These are phyloP conservation scores for Pyrrhoderma lamaoense DNA, from an alignment of 1,284 basidiomycete species.

Conservation along the genomic window DNA sequence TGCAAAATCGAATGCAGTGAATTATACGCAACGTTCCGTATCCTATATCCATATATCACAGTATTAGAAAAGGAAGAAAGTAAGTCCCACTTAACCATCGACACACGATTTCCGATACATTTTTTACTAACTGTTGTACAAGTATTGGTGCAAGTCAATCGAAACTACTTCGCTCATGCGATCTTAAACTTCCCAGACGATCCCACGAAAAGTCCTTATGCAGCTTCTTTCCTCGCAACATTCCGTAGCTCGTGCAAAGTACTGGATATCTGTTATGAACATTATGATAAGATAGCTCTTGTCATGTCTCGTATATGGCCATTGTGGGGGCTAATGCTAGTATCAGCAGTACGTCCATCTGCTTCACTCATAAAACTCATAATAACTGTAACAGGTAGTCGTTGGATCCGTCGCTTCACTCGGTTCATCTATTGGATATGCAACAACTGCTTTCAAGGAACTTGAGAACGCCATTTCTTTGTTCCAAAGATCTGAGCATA, in stretches of 20 bases:
- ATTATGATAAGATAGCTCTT: background rate
- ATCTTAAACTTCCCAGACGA: conserved; percentile 18
- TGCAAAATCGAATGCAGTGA: background rate
- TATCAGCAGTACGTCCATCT: conserved; percentile 3
- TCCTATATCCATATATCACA: conserved; percentile 6
- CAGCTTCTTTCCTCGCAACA: conserved; percentile 19
- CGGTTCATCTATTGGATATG: conserved; percentile 16
- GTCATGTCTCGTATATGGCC: conserved; percentile 9
- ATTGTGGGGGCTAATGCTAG: conserved; percentile 5
- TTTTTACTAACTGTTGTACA: background rate
- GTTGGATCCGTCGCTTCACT: conserved; percentile 19
- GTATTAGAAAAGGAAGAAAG: conserved; percentile 8
- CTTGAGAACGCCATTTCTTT: conserved; percentile 19
- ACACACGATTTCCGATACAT: background rate
- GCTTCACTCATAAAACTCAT: background rate
- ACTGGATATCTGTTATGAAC: background rate
- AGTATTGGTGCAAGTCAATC: conserved; percentile 16
- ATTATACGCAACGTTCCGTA: background rate
- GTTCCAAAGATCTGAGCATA: conserved; percentile 19
- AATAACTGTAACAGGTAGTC: conserved; percentile 18
- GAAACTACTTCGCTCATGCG: conserved; percentile 20
- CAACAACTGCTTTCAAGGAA: conserved; percentile 19
- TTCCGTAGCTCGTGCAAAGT: conserved; percentile 14
- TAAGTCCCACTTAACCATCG: background rate
- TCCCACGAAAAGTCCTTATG: conserved; percentile 19